Evolutionary conservation across 129 eudicot genomes (phyloP).

Genomic region (Smallanthus sonchifolius): DNA sequence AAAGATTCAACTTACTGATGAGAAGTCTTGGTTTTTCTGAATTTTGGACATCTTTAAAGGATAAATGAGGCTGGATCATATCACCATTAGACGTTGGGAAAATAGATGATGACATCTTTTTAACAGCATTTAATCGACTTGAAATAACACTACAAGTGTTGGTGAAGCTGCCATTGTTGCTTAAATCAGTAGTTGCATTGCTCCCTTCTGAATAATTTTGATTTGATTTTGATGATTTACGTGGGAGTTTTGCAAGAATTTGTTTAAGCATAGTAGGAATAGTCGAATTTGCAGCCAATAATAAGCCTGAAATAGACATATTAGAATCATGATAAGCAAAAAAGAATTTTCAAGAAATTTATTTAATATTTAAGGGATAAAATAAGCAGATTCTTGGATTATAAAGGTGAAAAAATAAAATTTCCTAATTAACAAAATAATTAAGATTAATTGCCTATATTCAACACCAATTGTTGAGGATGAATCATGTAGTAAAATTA

Average conservation of each 20-base stretch:
- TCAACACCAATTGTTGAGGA: background rate
- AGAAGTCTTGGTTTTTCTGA: constrained; percentile 53
- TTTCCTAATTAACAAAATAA: constrained; percentile 6
- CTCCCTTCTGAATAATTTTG: constrained; percentile 39
- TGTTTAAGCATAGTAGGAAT: constrained; percentile 66
- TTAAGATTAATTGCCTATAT: background rate
- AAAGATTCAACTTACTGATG: constrained; percentile 59
- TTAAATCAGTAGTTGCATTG: constrained; percentile 30
- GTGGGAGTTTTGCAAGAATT: constrained; percentile 59
- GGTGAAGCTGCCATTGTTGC: constrained; percentile 44
- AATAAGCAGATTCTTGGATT: background rate
- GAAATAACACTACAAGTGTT: constrained; percentile 60
- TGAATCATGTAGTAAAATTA: constrained; percentile 1
- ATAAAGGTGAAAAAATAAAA: background rate
- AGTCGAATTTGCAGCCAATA: constrained; percentile 36
- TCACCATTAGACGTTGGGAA: constrained; percentile 64
- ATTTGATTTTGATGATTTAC: constrained; percentile 56
- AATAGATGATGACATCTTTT: constrained; percentile 65
- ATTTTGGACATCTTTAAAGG: constrained; percentile 55
- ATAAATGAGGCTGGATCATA: constrained; percentile 55
- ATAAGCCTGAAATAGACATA: constrained; percentile 30
- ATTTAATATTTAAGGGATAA: background rate
- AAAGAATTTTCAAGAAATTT: background rate
- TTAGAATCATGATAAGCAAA: constrained; percentile 9
- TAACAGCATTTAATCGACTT: constrained; percentile 52